Evolutionary conservation across 2,329 filamentous ascomycete genomes (phyloP).

Genomic region (Pleomassaria siparia): DNA sequence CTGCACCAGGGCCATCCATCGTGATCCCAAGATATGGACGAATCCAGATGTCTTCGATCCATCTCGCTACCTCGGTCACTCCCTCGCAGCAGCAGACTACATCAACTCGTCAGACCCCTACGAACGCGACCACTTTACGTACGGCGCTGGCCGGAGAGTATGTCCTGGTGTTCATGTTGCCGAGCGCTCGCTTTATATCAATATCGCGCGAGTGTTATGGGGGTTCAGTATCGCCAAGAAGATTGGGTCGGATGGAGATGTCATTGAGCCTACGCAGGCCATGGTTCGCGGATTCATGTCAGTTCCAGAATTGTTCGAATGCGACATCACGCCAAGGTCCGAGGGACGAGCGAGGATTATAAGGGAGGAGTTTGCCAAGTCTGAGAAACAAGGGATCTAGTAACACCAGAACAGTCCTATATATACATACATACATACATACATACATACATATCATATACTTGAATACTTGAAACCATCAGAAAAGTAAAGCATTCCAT

Average conservation of each 20-base stretch:
- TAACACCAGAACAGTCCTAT: constrained; percentile 10
- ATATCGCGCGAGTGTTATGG: constrained; percentile 39
- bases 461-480: no score
- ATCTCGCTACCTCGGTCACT: constrained; percentile 24
- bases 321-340: constrained; percentile 31
- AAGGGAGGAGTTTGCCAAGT: constrained; percentile 19
- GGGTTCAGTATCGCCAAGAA: constrained; percentile 37
- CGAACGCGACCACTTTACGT: constrained; percentile 40
- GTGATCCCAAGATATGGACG: constrained; percentile 26
- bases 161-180: constrained; percentile 43
- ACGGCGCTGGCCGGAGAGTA: constrained; percentile 37
- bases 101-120: constrained; percentile 32
- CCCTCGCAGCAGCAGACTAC: constrained; percentile 32
- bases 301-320: constrained; percentile 33
- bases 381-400: constrained; percentile 23
- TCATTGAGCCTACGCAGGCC: constrained; percentile 25
- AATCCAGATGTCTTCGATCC: constrained; percentile 37
- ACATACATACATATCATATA: no score
- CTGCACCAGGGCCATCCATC: constrained; percentile 37
- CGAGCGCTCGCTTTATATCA: constrained; percentile 40
- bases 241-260: constrained; percentile 21
- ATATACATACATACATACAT: no score
- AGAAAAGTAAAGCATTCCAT: neutral
- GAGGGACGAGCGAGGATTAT: constrained; percentile 26
- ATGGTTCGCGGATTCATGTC: constrained; percentile 37